These are phyloP conservation scores for Ramaria sp. DNA, from an alignment of 768 basidiomycete genomes.

Conservation along the genomic window DNA sequence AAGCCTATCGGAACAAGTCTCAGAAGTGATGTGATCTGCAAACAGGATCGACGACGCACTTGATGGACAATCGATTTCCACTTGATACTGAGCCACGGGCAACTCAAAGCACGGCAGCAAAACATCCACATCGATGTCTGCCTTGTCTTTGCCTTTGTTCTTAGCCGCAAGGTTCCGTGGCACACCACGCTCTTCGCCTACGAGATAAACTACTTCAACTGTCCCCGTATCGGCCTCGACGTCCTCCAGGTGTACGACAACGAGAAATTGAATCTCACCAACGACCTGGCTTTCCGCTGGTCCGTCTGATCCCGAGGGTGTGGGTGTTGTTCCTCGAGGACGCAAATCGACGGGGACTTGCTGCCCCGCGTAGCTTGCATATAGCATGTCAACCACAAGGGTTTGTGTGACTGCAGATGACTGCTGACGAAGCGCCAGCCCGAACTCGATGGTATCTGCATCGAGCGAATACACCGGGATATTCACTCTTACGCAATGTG, in stretches of 20 bases:
- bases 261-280: constrained; percentile 57
- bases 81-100: constrained; percentile 58
- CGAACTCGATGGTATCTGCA: constrained; percentile 2
- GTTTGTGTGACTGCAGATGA: no score
- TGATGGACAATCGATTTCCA: constrained; percentile 39
- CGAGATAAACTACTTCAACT: constrained; percentile 57
- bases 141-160: constrained; percentile 27
- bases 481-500: constrained; percentile 4
- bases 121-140: constrained; percentile 28
- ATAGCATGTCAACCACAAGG: constrained; percentile 29
- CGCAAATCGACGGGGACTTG: constrained; percentile 50
- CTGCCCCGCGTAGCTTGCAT: constrained; percentile 53
- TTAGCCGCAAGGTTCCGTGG: constrained; percentile 13
- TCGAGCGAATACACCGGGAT: constrained; percentile 5
- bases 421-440: not conserved
- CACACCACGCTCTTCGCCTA: constrained; percentile 21
- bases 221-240: constrained; percentile 33
- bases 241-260: constrained; percentile 46
- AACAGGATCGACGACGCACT: constrained; percentile 30
- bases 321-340: constrained; percentile 20
- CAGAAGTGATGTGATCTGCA: not conserved
- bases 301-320: constrained; percentile 12
- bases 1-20: constrained; percentile 8
- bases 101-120: constrained; percentile 63
- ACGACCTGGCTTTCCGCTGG: constrained; percentile 43